Percentiles rank a stretch among this genome's conserved stretches.
Conservation (phyloP, 805 yeast species). For the Suhomyces faveliae region DNA sequence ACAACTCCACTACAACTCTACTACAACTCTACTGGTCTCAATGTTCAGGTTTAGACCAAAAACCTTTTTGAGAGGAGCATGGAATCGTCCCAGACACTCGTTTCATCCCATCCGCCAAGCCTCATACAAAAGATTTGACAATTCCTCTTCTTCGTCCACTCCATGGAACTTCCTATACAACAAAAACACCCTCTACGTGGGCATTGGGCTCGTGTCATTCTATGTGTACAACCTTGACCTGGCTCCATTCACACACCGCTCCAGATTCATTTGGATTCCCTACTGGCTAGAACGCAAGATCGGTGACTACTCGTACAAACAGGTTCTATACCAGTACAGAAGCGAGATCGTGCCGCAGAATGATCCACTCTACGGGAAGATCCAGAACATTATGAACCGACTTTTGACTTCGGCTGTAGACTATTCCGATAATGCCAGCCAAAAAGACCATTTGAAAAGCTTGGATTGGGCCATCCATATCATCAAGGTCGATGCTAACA, state of each 20-base stretch:
- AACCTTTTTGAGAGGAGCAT: not conserved
- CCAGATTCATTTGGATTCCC: slow-evolving; percentile 70
- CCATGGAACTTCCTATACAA: slow-evolving; percentile 19
- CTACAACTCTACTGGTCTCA: no score
- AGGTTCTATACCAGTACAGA: slow-evolving; percentile 55
- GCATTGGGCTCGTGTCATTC: slow-evolving; percentile 17
- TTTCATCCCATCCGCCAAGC: slow-evolving; percentile 10
- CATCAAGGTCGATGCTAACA: slow-evolving; percentile 55
- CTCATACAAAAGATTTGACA: slow-evolving; percentile 18
- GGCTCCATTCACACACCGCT: slow-evolving; percentile 79
- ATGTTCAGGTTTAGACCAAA: not conserved
- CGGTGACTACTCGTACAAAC: slow-evolving; percentile 64
- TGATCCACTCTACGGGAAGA: slow-evolving; percentile 59
- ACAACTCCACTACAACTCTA: no score
- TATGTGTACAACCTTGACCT: slow-evolving; percentile 52
- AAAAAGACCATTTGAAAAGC: slow-evolving; percentile 36
- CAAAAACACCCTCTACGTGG: slow-evolving; percentile 33
- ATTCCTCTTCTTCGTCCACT: not conserved
- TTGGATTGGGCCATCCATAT: slow-evolving; percentile 80
- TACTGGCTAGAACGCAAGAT: slow-evolving; percentile 58
- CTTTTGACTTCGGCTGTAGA: slow-evolving; percentile 58
- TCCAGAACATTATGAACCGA: slow-evolving; percentile 60
- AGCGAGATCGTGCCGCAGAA: slow-evolving; percentile 54
- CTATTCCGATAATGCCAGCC: slow-evolving; percentile 22
- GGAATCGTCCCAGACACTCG: not conserved